Percentiles rank a stretch among this genome's conserved stretches.
Conservation (phyloP, 257 asterid genomes). For the Lantana camara region DNA sequence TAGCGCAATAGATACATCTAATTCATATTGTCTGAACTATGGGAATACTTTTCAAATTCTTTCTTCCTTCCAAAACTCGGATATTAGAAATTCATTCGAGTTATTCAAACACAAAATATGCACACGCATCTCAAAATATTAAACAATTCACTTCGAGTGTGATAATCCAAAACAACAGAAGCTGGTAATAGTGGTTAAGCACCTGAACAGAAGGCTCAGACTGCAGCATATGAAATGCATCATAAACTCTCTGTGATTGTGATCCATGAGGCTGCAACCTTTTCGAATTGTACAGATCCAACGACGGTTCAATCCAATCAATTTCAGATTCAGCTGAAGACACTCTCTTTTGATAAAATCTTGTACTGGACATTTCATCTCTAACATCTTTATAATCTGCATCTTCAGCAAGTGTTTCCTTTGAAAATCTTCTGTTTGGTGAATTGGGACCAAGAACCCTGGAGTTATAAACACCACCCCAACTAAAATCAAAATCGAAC, state of each 20-base stretch:
- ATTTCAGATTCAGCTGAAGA: conserved; percentile 32
- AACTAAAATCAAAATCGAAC: not conserved
- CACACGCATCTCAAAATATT: too few relatives aligned
- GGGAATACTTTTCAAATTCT: too few relatives aligned
- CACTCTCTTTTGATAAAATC: conserved; percentile 14
- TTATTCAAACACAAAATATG: too few relatives aligned
- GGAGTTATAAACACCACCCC: conserved; percentile 15
- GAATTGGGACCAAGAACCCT: conserved; percentile 46
- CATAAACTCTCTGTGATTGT: conserved; percentile 42
- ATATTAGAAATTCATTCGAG: too few relatives aligned
- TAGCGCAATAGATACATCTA: too few relatives aligned
- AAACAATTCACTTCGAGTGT: too few relatives aligned
- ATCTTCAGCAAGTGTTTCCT: conserved; percentile 15
- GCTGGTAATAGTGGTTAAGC: conserved; percentile 1
- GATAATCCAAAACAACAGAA: too few relatives aligned
- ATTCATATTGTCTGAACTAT: too few relatives aligned
- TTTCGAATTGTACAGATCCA: conserved; percentile 34
- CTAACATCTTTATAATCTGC: conserved; percentile 21
- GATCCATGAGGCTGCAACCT: conserved; percentile 36
- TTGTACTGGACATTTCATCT: conserved; percentile 24
- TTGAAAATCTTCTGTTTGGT: conserved; percentile 9
- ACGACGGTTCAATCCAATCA: conserved; percentile 68
- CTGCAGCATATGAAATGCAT: conserved; percentile 60
- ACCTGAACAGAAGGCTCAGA: conserved; percentile 79
- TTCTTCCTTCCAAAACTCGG: too few relatives aligned